Evolutionary conservation across 805 yeast species (phyloP), one percentile per base, ranked within the genome.

Genomic region (Pichia rugopelliculosa): DNA sequence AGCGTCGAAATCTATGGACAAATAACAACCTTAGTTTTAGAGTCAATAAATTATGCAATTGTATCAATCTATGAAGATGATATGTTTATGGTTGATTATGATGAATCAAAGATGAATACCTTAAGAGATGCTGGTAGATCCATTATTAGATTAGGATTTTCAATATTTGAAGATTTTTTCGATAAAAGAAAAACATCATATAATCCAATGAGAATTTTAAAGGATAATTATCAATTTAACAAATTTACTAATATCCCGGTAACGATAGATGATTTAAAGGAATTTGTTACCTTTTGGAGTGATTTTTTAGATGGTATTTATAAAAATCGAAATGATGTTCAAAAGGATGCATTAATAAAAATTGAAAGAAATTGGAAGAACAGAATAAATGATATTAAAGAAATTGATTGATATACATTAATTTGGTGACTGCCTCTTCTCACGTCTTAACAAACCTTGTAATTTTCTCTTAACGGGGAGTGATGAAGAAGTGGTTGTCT

Each of bases 151-250:
- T 77, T 69, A 55, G 73, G 80, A 74, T 58, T 77, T 1, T 72
- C 88, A 1, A 83, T 78, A 1, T 85, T 85, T 57, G 60, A 73
- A 4, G 76, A 68, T 3, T 75, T 72, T 48, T 76, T 82, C 48
- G 47, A 46, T 3, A 45, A 51, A 10, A 41, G 44, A 5, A 30
- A 30, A n/a, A 6, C 34, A 30, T 30, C 39, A 10, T 51, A 52
- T 36, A 45, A 56, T 30, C 62, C 65, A 21, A 45, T 57, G 34
- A 49, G 43, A 9, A 15, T 49, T 22, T 50, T 60, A 26, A 56
- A 27, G 38, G 55, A 52, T 49, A 48, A 44, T 53, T 65, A 41
- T 48, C 55, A 50, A 33, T 48, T 44, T 30, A 53, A 17, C 47
- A 9, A 20, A n/a, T 51, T 43, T 17, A 36, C 54, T 1, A 18